phyloP scores from a whole-genome alignment of 2,329 filamentous ascomycete species.

The Stachybotrys chartarum region DNA sequence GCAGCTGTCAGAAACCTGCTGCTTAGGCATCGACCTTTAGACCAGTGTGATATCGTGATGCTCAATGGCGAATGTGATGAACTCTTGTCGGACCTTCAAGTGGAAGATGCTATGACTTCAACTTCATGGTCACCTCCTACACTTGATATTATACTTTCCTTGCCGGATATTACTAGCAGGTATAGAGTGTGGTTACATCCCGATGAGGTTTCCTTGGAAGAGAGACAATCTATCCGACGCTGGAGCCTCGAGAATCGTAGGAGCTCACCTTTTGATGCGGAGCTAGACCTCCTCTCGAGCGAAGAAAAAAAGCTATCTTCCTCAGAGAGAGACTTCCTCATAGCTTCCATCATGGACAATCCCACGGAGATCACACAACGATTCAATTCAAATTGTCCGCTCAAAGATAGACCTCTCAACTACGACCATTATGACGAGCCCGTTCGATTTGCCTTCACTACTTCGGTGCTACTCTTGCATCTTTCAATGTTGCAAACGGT shows the following conservation, averaged over 20 bases:
- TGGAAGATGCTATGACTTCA: too few relatives aligned
- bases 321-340: neutral
- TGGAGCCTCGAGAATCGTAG: neutral
- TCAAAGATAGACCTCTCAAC: neutral
- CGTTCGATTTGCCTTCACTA: neutral
- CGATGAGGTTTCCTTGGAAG: neutral
- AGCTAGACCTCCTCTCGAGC: neutral
- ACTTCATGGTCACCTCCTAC: too few relatives aligned
- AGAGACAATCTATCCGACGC: neutral
- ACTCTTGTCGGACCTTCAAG: too few relatives aligned
- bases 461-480: neutral
- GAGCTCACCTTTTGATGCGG: neutral
- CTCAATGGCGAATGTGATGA: neutral
- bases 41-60: neutral
- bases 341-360: neutral
- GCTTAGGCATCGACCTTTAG: neutral
- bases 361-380: neutral
- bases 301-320: neutral
- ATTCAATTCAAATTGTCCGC: neutral
- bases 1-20: neutral
- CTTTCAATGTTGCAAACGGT: neutral
- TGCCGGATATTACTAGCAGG: neutral
- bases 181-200: neutral
- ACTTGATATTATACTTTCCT: too few relatives aligned
- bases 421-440: neutral